Base-by-base conservation (phyloP, 768 basidiomycete species). In the Clavaria fumosa region DNA sequence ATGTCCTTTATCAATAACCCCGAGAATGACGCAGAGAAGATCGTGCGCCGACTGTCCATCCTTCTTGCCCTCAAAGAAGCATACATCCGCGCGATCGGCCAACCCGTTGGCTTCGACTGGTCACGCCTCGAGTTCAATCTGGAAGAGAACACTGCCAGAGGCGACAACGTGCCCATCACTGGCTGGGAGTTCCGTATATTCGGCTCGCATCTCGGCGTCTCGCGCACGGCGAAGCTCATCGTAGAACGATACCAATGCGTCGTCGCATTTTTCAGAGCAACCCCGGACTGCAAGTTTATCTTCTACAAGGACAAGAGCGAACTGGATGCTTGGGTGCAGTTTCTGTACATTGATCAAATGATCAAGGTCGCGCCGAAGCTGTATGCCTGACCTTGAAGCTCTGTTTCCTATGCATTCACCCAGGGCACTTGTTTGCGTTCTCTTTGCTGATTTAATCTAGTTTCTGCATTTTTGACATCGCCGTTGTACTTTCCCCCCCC, bases 171-270 rank as follows among this genome's bases (percentile, higher is more conserved):
- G 31, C 68, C 71, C 1, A 61, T 88, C 0, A 62, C 66, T 14
- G 85, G 85, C 0, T 89, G 85, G 85, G 85, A 89, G 53, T 86
- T 89, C 56, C 70, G 85, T 5, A 61, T 88, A 28, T 89, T 80
- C 67, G 69, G 67, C 40, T 71, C 78, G 10, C 70, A 72, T 38
- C 66, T 86, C 11, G 80, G 78, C 11, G 75, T 84, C 2, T 70
- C 71, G 9, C 66, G 76, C 5, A 56, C 62, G 23, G 67, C 68
- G 10, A 47, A 64, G 19, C 58, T 80, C 28, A 60, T 72, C 28
- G 66, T 74, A 44, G 79, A 85, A 54, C 56, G 64, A 31, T 85
- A 85, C 48, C 75, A 81, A 50, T 85, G 82, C 51, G 78, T 75
- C 3, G 70, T 69, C 32, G 82, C 81, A 2, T 83, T 81, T 54